These are phyloP conservation scores for Ceratocystiopsis brevicomis DNA, from an alignment of 2,329 filamentous ascomycete species.

Conservation along the genomic window DNA sequence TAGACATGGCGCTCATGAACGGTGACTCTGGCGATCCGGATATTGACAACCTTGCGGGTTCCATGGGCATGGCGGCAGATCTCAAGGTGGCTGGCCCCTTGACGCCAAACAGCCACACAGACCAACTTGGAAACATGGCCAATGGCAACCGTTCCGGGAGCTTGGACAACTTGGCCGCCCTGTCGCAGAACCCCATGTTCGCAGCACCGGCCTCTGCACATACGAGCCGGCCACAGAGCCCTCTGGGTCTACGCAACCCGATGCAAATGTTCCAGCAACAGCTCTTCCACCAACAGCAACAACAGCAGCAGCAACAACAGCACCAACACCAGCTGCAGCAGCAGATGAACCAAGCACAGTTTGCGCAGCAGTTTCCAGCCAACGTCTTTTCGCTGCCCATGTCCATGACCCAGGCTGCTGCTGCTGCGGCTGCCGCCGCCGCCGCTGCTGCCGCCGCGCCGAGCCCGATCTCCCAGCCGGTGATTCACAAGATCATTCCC, in stretches of 20 bases:
- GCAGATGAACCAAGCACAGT: constrained; percentile 18
- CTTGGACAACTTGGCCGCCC: constrained; percentile 40
- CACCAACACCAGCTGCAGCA: constrained; percentile 15
- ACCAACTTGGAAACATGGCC: constrained; percentile 36
- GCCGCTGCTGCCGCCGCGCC: background rate
- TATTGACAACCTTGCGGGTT: constrained; percentile 9
- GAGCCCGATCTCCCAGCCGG: constrained; percentile 22
- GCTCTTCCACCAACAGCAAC: constrained; percentile 14
- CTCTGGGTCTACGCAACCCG: constrained; percentile 32
- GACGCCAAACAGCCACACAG: constrained; percentile 45
- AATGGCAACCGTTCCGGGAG: constrained; percentile 39
- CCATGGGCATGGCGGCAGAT: constrained; percentile 7
- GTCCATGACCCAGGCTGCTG: constrained; percentile 14
- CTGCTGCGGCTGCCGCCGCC: too few species aligned
- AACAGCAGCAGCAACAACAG: constrained; percentile 10
- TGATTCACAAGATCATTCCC: constrained; percentile 70
- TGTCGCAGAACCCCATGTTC: constrained; percentile 37
- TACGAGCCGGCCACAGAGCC: constrained; percentile 61
- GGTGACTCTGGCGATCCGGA: constrained; percentile 8
- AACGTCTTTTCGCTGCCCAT: constrained; percentile 32
- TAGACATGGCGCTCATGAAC: constrained; percentile 9
- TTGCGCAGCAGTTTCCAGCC: constrained; percentile 27
- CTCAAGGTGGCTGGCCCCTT: constrained; percentile 27
- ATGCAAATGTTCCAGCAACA: constrained; percentile 22
- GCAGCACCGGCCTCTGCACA: constrained; percentile 56